phyloP scores from a whole-genome alignment of 2,329 filamentous ascomycete genomes.

The Colletotrichum nymphaeae region DNA sequence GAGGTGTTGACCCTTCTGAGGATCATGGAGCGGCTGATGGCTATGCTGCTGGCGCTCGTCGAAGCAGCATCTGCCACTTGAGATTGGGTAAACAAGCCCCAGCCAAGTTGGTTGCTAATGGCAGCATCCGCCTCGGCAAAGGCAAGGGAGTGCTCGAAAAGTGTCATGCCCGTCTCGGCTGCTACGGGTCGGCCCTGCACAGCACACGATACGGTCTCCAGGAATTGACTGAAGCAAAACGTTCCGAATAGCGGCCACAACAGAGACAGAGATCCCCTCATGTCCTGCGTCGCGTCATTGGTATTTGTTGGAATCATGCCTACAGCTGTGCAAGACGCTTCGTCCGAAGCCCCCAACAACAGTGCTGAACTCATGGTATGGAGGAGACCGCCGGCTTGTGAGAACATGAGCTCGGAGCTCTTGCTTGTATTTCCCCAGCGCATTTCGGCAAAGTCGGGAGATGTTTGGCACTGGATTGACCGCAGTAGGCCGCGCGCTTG shows the following conservation, averaged over 20 bases:
- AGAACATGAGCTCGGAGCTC: slow-evolving; percentile 75
- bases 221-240: slow-evolving; percentile 81
- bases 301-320: slow-evolving; percentile 74
- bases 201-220: slow-evolving; percentile 89
- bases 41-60: slow-evolving; percentile 44
- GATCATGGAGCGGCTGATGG: slow-evolving; percentile 73
- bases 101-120: slow-evolving; percentile 81
- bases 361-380: slow-evolving; percentile 78
- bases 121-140: slow-evolving; percentile 96
- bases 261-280: slow-evolving; percentile 81
- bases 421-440: slow-evolving; percentile 77
- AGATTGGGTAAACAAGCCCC: slow-evolving; percentile 71
- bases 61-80: slow-evolving; percentile 46
- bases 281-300: slow-evolving; percentile 60
- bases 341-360: slow-evolving; percentile 79
- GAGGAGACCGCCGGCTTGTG: slow-evolving; percentile 75
- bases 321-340: slow-evolving; percentile 79
- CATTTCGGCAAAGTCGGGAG: slow-evolving; percentile 74
- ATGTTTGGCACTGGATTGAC: slow-evolving; percentile 93
- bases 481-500: slow-evolving; percentile 80
- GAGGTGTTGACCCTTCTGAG: slow-evolving; percentile 87
- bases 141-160: slow-evolving; percentile 95
- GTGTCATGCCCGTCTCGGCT: slow-evolving; percentile 93
- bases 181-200: slow-evolving; percentile 84
- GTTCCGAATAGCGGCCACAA: slow-evolving; percentile 82